These are phyloP conservation scores for Talaromyces pinophilus DNA, from an alignment of 2,329 filamentous ascomycete species.

Conservation along the genomic window DNA sequence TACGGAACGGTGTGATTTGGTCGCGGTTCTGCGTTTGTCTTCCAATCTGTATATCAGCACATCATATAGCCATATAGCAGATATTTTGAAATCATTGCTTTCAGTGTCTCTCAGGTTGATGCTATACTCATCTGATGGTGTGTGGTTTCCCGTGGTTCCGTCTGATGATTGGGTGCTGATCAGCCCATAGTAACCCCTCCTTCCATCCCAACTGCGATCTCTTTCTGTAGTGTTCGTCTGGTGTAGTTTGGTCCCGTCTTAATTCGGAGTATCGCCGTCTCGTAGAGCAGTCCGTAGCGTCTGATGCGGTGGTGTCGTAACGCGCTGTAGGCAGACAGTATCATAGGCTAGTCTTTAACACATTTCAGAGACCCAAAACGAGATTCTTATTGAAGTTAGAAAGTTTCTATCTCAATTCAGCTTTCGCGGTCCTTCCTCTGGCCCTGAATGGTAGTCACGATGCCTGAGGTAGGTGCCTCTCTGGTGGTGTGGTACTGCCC, in stretches of 20 bases:
- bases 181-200: not conserved
- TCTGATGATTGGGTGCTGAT: not conserved
- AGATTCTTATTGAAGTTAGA: not conserved
- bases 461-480: not conserved
- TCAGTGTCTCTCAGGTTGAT: not conserved
- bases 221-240: not conserved
- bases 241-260: not conserved
- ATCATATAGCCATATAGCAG: not conserved
- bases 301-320: not conserved
- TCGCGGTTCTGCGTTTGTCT: not conserved
- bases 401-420: too few species aligned
- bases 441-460: not conserved
- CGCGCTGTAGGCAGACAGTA: not conserved
- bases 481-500: not conserved
- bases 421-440: not conserved
- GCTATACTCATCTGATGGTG: not conserved
- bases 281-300: not conserved
- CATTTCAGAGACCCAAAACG: not conserved
- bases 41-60: not conserved
- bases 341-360: not conserved
- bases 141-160: not conserved
- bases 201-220: not conserved
- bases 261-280: not conserved
- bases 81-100: not conserved
- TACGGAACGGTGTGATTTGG: conserved; percentile 18